Percentiles rank a stretch among this genome's conserved stretches.
Conservation (phyloP, 805 yeast genomes). For the Zygoascus biomembranicola region DNA sequence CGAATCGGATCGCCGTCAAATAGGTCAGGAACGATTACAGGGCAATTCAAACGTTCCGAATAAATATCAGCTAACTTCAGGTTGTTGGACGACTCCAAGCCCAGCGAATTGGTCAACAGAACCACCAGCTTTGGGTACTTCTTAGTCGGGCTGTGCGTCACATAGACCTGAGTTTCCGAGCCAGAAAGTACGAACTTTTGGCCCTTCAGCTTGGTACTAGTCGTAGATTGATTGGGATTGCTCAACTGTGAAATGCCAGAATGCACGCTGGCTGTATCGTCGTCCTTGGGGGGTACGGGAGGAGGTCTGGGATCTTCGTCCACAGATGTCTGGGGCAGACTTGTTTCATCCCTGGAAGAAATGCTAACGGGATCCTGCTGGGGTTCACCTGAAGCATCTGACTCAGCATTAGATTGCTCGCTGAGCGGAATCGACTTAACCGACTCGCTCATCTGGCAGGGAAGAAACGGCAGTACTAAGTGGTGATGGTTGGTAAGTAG, state of each 20-base stretch:
- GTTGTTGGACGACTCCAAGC: slow-evolving; percentile 24
- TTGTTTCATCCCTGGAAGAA: neutral
- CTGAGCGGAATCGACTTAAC: neutral
- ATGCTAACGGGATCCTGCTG: neutral
- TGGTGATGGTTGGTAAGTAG: too few relatives aligned
- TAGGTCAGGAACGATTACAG: slow-evolving; percentile 29
- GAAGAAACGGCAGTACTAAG: too few relatives aligned
- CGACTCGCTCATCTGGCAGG: neutral
- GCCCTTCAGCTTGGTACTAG: slow-evolving; percentile 8
- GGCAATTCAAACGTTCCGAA: slow-evolving; percentile 19
- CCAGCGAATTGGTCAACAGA: slow-evolving; percentile 27
- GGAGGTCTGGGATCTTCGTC: neutral
- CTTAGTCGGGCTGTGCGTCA: slow-evolving; percentile 11
- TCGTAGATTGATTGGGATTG: neutral
- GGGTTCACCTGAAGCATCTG: neutral
- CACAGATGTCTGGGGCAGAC: neutral
- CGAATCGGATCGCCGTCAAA: slow-evolving; percentile 25
- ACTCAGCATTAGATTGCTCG: neutral
- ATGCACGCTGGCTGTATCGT: neutral
- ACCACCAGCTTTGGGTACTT: slow-evolving; percentile 12
- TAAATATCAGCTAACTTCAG: slow-evolving; percentile 24
- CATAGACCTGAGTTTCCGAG: slow-evolving; percentile 17
- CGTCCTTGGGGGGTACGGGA: neutral
- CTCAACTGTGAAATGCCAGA: neutral
- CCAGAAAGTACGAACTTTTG: slow-evolving; percentile 18